A percentile compares a stretch with the other conserved stretches of the same genome.
Conservation (phyloP, 768 basidiomycete species). For the Coprinopsis marcescibilis region DNA sequence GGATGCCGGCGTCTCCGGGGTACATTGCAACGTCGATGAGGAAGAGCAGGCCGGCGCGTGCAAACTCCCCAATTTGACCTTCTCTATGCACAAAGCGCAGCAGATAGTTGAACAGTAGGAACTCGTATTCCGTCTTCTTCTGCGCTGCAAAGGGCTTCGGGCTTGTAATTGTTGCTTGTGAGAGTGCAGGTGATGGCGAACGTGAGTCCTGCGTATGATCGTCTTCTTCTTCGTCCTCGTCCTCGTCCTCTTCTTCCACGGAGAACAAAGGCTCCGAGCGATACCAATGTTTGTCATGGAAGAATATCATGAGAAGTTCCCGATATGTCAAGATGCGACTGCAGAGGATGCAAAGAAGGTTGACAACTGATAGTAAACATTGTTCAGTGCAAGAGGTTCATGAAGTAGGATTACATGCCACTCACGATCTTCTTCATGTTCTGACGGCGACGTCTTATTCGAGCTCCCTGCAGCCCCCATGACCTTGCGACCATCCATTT, state of each 20-base stretch:
- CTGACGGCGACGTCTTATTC: conserved; percentile 67
- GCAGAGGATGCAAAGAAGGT: conserved; percentile 87
- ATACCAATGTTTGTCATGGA: conserved; percentile 90
- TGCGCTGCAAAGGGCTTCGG: conserved; percentile 34
- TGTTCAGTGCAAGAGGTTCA: neutral
- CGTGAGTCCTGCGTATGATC: conserved; percentile 40
- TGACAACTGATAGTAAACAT: conserved; percentile 60
- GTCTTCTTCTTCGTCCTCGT: conserved; percentile 50
- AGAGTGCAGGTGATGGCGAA: conserved; percentile 54
- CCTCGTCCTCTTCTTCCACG: conserved; percentile 73
- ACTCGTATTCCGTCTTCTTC: conserved; percentile 87
- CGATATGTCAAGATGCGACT: conserved; percentile 86
- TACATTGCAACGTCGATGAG: conserved; percentile 96
- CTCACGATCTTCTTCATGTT: conserved; percentile 85
- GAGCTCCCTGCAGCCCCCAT: conserved; percentile 83
- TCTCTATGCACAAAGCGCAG: conserved; percentile 93
- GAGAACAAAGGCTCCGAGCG: conserved; percentile 69
- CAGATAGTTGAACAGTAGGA: conserved; percentile 91
- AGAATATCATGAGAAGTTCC: conserved; percentile 93
- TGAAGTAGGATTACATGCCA: conserved; percentile 11
- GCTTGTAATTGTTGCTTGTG: conserved; percentile 52
- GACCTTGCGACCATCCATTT: conserved; percentile 69
- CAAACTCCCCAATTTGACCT: conserved; percentile 89
- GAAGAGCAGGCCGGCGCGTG: conserved; percentile 87
- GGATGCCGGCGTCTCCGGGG: conserved; percentile 34